Percentiles rank a stretch among this genome's conserved stretches.
These are phyloP conservation scores for Aspergillus sclerotiicarbonarius DNA, from an alignment of 495 filamentous ascomycete species.

Conservation along the genomic window DNA sequence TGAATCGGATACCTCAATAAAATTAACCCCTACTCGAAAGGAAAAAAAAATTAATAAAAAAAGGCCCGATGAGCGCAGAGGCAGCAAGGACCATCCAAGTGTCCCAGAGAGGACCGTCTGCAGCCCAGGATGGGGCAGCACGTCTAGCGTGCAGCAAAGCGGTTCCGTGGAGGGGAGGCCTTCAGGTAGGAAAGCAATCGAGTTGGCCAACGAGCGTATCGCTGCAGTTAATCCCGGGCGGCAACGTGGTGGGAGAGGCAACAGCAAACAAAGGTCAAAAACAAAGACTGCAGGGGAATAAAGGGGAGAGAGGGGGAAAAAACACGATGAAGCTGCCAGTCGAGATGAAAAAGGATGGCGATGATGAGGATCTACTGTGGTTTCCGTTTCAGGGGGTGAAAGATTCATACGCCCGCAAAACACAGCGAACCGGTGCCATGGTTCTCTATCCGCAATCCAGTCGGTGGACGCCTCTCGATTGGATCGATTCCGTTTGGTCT, in stretches of 20 bases:
- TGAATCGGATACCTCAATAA: constrained; percentile 5
- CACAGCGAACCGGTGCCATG: constrained; percentile 14
- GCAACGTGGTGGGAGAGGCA: constrained; percentile 10
- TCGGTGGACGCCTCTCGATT: neutral
- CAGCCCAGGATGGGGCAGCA: constrained; percentile 29
- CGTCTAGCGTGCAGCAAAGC: constrained; percentile 26
- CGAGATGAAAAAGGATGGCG: constrained; percentile 12
- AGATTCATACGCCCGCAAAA: constrained; percentile 22
- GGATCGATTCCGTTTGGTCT: neutral
- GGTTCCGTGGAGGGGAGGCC: constrained; percentile 8
- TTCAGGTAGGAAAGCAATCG: constrained; percentile 6
- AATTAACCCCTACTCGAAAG: neutral
- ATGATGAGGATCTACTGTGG: constrained; percentile 27
- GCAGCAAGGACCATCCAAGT: constrained; percentile 22
- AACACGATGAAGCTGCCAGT: neutral
- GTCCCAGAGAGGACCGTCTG: constrained; percentile 37
- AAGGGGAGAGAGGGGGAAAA: constrained; percentile 8
- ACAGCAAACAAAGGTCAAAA: constrained; percentile 1
- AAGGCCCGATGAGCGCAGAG: constrained; percentile 4
- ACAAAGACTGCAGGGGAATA: constrained; percentile 2
- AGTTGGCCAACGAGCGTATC: constrained; percentile 12
- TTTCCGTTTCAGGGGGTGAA: constrained; percentile 27
- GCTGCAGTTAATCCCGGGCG: constrained; percentile 9
- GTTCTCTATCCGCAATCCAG: constrained; percentile 1
- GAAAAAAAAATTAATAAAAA: constrained; percentile 19